These are phyloP conservation scores for Aplosporella prunicola DNA, from an alignment of 2,329 filamentous ascomycete species.

Conservation along the genomic window DNA sequence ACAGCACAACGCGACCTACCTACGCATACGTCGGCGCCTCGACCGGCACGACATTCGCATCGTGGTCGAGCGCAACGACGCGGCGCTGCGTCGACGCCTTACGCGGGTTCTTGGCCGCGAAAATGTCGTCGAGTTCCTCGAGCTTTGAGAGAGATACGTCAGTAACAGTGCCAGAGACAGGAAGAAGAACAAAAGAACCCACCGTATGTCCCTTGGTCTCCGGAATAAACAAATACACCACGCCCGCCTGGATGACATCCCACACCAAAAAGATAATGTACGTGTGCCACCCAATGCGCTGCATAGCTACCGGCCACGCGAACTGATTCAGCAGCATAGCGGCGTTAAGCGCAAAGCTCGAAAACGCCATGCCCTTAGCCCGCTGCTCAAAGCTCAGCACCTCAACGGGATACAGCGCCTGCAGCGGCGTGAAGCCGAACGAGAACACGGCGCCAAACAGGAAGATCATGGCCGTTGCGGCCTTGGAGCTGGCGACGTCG, in stretches of 20 bases:
- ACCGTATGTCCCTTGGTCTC: conserved; percentile 30
- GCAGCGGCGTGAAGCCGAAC: conserved; percentile 31
- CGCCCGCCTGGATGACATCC: conserved; percentile 33
- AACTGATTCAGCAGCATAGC: conserved; percentile 23
- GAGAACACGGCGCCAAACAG: conserved; percentile 26
- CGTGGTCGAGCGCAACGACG: conserved; percentile 16
- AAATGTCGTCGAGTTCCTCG: conserved; percentile 38
- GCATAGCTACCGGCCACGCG: conserved; percentile 29
- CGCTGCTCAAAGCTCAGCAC: conserved; percentile 38
- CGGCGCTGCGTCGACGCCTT: conserved; percentile 19
- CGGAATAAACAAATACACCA: conserved; percentile 30
- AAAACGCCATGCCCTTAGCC: conserved; percentile 32
- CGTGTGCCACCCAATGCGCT: conserved; percentile 30
- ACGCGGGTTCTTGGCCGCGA: conserved; percentile 31
- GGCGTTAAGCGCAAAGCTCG: conserved; percentile 22
- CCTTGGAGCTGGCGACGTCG: not conserved
- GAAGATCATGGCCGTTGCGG: conserved; percentile 27
- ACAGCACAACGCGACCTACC: too few species aligned
- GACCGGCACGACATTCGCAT: conserved; percentile 17
- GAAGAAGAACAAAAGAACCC: conserved; percentile 18
- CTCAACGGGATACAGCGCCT: conserved; percentile 42
- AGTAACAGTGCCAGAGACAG: conserved; percentile 18
- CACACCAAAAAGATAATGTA: conserved; percentile 34
- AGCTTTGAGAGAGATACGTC: conserved; percentile 17
- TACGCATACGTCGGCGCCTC: too few species aligned